Evolutionary conservation across 768 basidiomycete genomes (phyloP), one percentile per base, ranked within the genome.

Genomic region (Phaeolepiota aurea): DNA sequence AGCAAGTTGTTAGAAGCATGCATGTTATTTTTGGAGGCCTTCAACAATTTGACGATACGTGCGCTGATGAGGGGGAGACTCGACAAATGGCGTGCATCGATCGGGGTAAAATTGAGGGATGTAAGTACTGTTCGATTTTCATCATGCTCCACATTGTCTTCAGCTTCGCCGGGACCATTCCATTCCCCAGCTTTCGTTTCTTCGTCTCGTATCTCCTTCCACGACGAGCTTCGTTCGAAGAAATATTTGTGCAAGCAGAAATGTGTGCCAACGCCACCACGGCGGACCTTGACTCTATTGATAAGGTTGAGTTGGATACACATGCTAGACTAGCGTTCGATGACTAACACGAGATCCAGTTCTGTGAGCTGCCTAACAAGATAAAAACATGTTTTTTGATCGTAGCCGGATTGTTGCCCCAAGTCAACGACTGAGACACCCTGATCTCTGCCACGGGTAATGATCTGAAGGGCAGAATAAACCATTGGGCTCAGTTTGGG

Each of bases 371-470:
- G 79, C 48, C 79, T 76, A 43, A 89, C 76, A 43, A 90, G 75
- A 59, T 93, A 92, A 56, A 87, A 88, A 47, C 87, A 87, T 1
- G 86, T 85, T 59, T 91, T 92, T 54, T 87, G 87, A 54, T 91
- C 89, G 52, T 93, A 90, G 37, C 76, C 77, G 7, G 89, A 82
- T 52, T 76, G 69, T 49, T 77, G 77, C 18, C 86, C 85, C 11
- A 94, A 69, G 21, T 85, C 75, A 10, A 90, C 76, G 34, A 86
- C 80, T 4, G 86, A 82, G 12, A 87, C 72, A 9, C 90, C 90
- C 14, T 72, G 63, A 43, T 86, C 82, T 44, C 89, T 66, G 2
- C 83, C 86, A 25, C 86, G 74, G n/a, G 87, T 82, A 48, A 94
- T 78, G 32, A 89, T 67, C 54, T 92, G 88, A 11, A 94, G 72